Percentiles rank a stretch among this genome's conserved stretches.
These are phyloP conservation scores for Marasmius fiardii DNA, from an alignment of 1,284 basidiomycete species.

Conservation along the genomic window DNA sequence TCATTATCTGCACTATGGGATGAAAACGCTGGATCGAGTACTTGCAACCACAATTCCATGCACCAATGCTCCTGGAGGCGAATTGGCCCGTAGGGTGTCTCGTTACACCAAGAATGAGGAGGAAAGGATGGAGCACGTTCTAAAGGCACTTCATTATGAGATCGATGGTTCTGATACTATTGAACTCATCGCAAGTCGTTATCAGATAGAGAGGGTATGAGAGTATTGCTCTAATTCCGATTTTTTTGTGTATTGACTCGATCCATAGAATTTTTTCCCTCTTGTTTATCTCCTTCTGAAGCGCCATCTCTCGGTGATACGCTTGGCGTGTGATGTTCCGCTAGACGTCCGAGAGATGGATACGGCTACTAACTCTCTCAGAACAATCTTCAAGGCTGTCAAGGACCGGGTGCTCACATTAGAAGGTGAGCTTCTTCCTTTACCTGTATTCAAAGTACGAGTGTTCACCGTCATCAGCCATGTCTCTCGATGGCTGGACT, in stretches of 20 bases:
- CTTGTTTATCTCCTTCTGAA: conserved; percentile 9
- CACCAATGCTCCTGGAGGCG: background rate
- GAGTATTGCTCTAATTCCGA: background rate
- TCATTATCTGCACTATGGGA: background rate
- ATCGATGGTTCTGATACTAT: conserved; percentile 12
- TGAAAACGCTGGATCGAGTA: conserved; percentile 3
- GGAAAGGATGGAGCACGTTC: conserved; percentile 7
- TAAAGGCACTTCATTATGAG: conserved; percentile 10
- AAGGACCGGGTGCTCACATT: conserved; percentile 1
- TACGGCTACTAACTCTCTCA: background rate
- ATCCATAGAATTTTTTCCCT: conserved; percentile 8
- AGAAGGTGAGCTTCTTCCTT: background rate
- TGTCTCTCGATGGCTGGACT: background rate
- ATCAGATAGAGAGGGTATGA: conserved; percentile 12
- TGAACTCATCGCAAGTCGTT: conserved; percentile 7
- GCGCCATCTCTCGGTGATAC: conserved; percentile 5
- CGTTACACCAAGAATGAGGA: conserved; percentile 8
- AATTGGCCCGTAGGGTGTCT: conserved; percentile 1
- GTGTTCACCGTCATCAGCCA: background rate
- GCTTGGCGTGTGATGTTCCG: background rate
- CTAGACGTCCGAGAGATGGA: conserved; percentile 5
- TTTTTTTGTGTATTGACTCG: too few species aligned
- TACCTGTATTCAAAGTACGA: background rate
- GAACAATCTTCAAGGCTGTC: conserved; percentile 5
- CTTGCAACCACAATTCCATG: conserved; percentile 3